Percentiles rank a stretch among this genome's conserved stretches.
phyloP scores from a whole-genome alignment of 345 rosid genomes.

The Barbarea vulgaris region DNA sequence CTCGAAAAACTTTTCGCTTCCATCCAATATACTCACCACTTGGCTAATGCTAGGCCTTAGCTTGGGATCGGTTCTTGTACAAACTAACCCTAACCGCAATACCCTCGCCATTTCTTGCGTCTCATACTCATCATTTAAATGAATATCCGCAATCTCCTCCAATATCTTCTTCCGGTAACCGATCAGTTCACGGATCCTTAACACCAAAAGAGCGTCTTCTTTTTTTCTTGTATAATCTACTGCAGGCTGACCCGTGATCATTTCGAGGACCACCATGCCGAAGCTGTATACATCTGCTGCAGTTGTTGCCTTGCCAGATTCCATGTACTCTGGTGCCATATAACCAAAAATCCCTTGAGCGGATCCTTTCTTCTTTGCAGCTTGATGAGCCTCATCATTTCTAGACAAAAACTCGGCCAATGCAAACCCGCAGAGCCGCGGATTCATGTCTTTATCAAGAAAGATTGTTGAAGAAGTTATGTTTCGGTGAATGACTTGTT shows the following conservation, averaged over 20 bases:
- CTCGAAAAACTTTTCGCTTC: conserved; percentile 55
- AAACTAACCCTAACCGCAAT: conserved; percentile 66
- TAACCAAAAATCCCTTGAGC: conserved; percentile 93
- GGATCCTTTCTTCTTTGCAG: conserved; percentile 53
- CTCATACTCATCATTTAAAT: conserved; percentile 53
- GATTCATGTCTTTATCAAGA: conserved; percentile 82
- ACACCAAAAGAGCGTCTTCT: conserved; percentile 71
- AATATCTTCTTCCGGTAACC: conserved; percentile 46
- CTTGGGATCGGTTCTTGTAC: conserved; percentile 76
- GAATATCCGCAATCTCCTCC: conserved; percentile 61
- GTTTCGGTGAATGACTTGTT: conserved; percentile 87
- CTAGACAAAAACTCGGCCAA: conserved; percentile 89
- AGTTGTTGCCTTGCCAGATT: conserved; percentile 83
- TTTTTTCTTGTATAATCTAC: conserved; percentile 67
- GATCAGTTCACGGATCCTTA: conserved; percentile 53
- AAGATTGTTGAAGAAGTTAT: conserved; percentile 78
- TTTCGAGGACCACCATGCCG: conserved; percentile 85
- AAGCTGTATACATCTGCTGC: conserved; percentile 88
- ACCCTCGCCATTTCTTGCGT: conserved; percentile 55
- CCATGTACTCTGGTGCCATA: conserved; percentile 92
- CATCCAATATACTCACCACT: conserved; percentile 84
- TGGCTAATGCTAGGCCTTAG: conserved; percentile 81
- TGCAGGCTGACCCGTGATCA: conserved; percentile 84
- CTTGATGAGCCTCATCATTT: conserved; percentile 74
- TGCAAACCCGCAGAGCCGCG: conserved; percentile 83